Evolutionary conservation across 257 asterid species (phyloP).

Genomic region (Fraxinus pennsylvanica): DNA sequence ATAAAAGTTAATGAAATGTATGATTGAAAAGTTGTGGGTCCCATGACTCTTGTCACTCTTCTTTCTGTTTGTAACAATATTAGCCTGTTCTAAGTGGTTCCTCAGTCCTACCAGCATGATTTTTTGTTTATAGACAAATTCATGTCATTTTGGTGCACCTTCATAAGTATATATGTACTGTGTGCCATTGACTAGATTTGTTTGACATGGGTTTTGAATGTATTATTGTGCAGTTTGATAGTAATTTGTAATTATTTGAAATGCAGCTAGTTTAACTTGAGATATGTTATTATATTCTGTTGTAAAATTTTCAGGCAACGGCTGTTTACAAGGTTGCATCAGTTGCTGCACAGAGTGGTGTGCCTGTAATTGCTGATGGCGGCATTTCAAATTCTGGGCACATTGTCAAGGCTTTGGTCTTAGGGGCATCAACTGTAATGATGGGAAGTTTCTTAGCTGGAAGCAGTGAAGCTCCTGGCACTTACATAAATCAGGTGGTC

Average conservation of each 20-base stretch:
- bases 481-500: slow-evolving; percentile 63
- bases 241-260: not conserved
- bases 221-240: not conserved
- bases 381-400: slow-evolving; percentile 96
- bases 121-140: too few species aligned
- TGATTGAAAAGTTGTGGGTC: too few species aligned
- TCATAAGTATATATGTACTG: not conserved
- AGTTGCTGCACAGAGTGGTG: slow-evolving; percentile 62
- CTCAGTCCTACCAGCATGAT: too few species aligned
- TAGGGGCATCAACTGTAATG: slow-evolving; percentile 96
- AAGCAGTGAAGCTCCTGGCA: slow-evolving; percentile 86
- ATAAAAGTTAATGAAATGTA: too few species aligned
- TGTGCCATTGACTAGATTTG: not conserved
- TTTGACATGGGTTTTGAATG: not conserved
- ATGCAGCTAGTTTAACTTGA: not conserved
- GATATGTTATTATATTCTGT: not conserved
- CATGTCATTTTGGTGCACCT: not conserved
- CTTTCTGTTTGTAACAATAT: not conserved
- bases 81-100: too few species aligned
- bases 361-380: slow-evolving; percentile 93
- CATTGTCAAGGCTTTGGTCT: slow-evolving; percentile 82
- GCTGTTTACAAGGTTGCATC: slow-evolving; percentile 94
- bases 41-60: not conserved
- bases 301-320: slow-evolving; percentile 52
- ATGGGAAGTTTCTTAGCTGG: slow-evolving; percentile 96